Percentiles rank a stretch among this genome's conserved stretches.
Conservation (phyloP, 331 rosid species). For the Rosa hybrid region DNA sequence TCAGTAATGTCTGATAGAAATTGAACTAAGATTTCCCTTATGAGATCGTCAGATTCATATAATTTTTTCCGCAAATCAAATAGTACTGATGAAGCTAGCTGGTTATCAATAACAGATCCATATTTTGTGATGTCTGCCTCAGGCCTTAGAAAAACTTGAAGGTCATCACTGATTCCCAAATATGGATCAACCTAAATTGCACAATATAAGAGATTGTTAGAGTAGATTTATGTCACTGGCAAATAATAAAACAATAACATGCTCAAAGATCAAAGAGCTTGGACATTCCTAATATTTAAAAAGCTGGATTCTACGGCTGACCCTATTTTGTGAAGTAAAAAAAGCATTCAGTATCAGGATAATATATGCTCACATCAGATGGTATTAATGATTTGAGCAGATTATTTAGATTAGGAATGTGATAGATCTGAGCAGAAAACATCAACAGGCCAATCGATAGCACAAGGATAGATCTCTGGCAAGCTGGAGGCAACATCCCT, state of each 20-base stretch:
- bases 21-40: conserved; percentile 59
- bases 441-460: conserved; percentile 76
- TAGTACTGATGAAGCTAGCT: conserved; percentile 56
- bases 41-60: conserved; percentile 43
- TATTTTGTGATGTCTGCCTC: conserved; percentile 57
- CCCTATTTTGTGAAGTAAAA: background rate
- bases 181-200: conserved; percentile 78
- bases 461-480: conserved; percentile 72
- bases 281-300: background rate
- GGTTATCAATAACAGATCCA: conserved; percentile 70
- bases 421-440: conserved; percentile 71
- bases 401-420: conserved; percentile 72
- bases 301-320: conserved; percentile 4
- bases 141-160: conserved; percentile 70
- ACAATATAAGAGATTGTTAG: conserved; percentile 5
- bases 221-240: background rate
- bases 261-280: background rate
- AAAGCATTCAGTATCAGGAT: conserved; percentile 1
- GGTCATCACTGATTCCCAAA: conserved; percentile 73
- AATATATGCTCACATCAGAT: conserved; percentile 59
- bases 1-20: conserved; percentile 57
- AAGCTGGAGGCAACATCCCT: conserved; percentile 65
- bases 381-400: conserved; percentile 56
- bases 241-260: background rate
- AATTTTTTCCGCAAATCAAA: conserved; percentile 61